These are phyloP conservation scores for Phalaenopsis equestris DNA, from an alignment of 106 monocot genomes.

Conservation along the genomic window DNA sequence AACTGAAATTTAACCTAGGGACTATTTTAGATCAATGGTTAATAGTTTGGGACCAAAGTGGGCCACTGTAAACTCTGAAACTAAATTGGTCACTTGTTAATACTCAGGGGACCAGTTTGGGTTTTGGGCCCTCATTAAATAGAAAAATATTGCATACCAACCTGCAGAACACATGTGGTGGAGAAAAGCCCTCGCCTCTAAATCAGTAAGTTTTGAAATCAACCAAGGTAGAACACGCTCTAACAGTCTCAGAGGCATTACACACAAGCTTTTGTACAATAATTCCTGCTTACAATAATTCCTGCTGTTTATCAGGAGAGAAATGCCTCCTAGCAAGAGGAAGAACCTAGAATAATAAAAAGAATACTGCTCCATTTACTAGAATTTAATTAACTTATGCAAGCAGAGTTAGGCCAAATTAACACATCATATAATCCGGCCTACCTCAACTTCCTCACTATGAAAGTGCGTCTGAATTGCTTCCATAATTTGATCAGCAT, in stretches of 20 bases:
- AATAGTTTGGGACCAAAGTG: too few relatives aligned
- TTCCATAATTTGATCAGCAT: slow-evolving; percentile 97
- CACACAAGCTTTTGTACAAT: slow-evolving; percentile 68
- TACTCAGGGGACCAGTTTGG: too few relatives aligned
- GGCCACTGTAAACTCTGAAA: too few relatives aligned
- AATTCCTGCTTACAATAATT: slow-evolving; percentile 86
- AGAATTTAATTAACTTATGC: background rate
- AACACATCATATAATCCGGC: background rate
- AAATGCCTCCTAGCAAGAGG: slow-evolving; percentile 87
- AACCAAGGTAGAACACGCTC: slow-evolving; percentile 98
- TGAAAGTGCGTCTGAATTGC: slow-evolving; percentile 84
- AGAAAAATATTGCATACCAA: slow-evolving; percentile 14
- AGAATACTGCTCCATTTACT: background rate
- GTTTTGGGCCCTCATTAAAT: background rate
- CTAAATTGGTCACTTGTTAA: too few relatives aligned
- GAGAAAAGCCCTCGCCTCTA: slow-evolving; percentile 73
- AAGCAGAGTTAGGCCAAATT: background rate
- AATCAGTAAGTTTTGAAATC: slow-evolving; percentile 57
- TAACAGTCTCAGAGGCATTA: slow-evolving; percentile 92
- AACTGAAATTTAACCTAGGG: too few relatives aligned
- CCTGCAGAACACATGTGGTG: slow-evolving; percentile 88
- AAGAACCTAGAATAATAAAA: slow-evolving; percentile 57
- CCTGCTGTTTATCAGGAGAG: slow-evolving; percentile 57
- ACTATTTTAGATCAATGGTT: too few relatives aligned
- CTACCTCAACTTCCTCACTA: slow-evolving; percentile 77